phyloP scores from a whole-genome alignment of 2,329 filamentous ascomycete genomes.

The Magnaporthiopsis poae region DNA sequence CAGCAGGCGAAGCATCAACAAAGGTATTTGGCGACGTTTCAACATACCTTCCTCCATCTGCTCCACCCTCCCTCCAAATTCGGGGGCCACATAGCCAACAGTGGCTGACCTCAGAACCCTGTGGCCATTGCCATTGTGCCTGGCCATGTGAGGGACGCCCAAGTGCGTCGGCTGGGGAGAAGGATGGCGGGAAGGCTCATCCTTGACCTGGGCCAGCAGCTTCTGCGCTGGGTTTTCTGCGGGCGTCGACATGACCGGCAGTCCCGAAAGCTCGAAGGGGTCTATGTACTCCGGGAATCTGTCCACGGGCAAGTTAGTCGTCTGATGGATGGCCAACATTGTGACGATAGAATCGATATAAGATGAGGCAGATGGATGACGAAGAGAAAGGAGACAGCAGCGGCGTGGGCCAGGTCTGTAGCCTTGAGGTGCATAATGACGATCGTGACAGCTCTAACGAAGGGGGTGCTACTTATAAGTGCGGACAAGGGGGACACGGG shows the following conservation, averaged over 20 bases:
- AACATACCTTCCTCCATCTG: slow-evolving; percentile 72
- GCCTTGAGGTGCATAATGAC: background rate
- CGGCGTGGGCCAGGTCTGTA: background rate
- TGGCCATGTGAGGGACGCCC: slow-evolving; percentile 52
- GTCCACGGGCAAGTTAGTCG: slow-evolving; percentile 20
- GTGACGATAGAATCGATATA: background rate
- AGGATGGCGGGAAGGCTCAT: slow-evolving; percentile 50
- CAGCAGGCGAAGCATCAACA: slow-evolving; percentile 11
- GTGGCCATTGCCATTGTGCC: slow-evolving; percentile 50
- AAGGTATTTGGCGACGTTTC: background rate
- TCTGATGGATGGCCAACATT: slow-evolving; percentile 17
- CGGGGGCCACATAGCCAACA: slow-evolving; percentile 86
- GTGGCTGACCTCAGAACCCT: slow-evolving; percentile 77
- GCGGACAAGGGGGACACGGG: background rate
- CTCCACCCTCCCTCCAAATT: slow-evolving; percentile 82
- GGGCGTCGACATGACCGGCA: slow-evolving; percentile 22
- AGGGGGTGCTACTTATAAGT: background rate
- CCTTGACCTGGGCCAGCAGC: slow-evolving; percentile 21
- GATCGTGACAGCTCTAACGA: background rate
- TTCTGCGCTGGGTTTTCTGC: slow-evolving; percentile 15
- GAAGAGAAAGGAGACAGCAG: background rate
- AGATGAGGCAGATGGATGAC: background rate
- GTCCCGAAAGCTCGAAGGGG: slow-evolving; percentile 20
- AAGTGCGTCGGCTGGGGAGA: slow-evolving; percentile 85
- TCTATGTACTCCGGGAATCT: slow-evolving; percentile 27